Evolutionary conservation across 2,329 filamentous ascomycete species (phyloP).

Genomic region (Colletotrichum chlorophyti): DNA sequence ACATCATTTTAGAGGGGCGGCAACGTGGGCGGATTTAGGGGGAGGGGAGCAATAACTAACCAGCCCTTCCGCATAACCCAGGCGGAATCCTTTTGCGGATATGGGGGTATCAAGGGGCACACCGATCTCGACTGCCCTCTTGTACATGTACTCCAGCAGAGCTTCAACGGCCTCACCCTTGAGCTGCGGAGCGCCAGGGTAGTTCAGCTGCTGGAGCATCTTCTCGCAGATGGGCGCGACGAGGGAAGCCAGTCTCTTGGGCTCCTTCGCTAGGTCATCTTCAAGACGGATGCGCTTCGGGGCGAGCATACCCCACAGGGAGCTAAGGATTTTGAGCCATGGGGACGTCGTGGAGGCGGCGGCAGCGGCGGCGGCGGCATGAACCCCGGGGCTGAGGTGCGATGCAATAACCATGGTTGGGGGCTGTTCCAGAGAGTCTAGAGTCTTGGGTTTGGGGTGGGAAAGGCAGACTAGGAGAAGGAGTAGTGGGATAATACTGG

Average conservation of each 20-base stretch:
- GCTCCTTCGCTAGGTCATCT: conserved; percentile 20
- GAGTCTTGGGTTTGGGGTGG: background rate
- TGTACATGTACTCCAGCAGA: conserved; percentile 30
- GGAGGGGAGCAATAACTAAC: conserved; percentile 11
- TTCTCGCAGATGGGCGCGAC: conserved; percentile 17
- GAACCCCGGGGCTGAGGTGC: background rate
- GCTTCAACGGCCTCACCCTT: conserved; percentile 28
- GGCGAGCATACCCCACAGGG: conserved; percentile 9
- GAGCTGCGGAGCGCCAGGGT: conserved; percentile 27
- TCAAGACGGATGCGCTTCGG: conserved; percentile 7
- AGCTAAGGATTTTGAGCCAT: conserved; percentile 1
- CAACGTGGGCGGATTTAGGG: background rate
- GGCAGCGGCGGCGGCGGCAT: conserved; percentile 1
- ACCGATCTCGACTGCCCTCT: conserved; percentile 29
- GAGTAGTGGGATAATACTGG: background rate
- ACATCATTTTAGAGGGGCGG: background rate
- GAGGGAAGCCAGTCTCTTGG: conserved; percentile 7
- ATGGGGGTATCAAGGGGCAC: conserved; percentile 30
- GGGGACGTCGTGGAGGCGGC: background rate
- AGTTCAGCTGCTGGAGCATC: conserved; percentile 21
- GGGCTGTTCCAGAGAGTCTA: background rate
- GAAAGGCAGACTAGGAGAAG: background rate
- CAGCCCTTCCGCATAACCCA: conserved; percentile 29
- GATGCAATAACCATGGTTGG: conserved; percentile 2
- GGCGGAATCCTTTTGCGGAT: conserved; percentile 31